These are phyloP conservation scores for Pyrrhoderma lamaoense DNA, from an alignment of 1,284 basidiomycete species.

Conservation along the genomic window DNA sequence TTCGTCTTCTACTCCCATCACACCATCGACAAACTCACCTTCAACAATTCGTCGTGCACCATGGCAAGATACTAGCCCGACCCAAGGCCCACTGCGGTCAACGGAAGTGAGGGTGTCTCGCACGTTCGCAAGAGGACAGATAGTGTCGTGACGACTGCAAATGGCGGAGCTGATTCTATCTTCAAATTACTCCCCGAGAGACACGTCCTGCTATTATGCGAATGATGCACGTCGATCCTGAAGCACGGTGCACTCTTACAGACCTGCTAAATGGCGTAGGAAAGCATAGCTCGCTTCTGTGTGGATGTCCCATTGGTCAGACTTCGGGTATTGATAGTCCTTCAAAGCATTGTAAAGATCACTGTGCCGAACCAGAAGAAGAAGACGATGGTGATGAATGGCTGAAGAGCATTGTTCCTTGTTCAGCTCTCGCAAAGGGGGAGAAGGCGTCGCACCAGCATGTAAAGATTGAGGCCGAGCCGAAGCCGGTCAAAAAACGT, in stretches of 20 bases:
- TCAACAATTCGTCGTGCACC: constrained; percentile 7
- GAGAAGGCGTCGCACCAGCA: constrained; percentile 43
- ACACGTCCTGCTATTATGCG: constrained; percentile 82
- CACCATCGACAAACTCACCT: constrained; percentile 1
- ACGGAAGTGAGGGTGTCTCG: neutral
- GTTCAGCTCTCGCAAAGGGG: constrained; percentile 46
- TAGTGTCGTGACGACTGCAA: constrained; percentile 69
- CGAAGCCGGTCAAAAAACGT: constrained; percentile 61
- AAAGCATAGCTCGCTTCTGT: constrained; percentile 68
- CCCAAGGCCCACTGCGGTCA: neutral
- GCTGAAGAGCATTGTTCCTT: constrained; percentile 69
- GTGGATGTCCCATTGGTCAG: constrained; percentile 45
- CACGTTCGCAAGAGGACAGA: constrained; percentile 45
- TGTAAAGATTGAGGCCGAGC: constrained; percentile 62
- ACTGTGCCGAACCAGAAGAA: constrained; percentile 54
- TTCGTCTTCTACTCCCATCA: constrained; percentile 22
- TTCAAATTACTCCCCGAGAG: constrained; percentile 96
- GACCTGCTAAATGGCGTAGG: constrained; percentile 82
- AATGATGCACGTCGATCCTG: constrained; percentile 91
- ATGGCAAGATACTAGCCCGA: constrained; percentile 5
- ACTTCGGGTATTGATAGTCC: constrained; percentile 27
- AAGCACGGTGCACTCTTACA: constrained; percentile 86
- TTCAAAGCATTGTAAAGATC: constrained; percentile 45
- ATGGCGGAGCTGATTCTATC: constrained; percentile 92
- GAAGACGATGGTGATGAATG: constrained; percentile 73